Conservation (phyloP, 768 basidiomycete genomes). For the Boletus rubropictus region DNA sequence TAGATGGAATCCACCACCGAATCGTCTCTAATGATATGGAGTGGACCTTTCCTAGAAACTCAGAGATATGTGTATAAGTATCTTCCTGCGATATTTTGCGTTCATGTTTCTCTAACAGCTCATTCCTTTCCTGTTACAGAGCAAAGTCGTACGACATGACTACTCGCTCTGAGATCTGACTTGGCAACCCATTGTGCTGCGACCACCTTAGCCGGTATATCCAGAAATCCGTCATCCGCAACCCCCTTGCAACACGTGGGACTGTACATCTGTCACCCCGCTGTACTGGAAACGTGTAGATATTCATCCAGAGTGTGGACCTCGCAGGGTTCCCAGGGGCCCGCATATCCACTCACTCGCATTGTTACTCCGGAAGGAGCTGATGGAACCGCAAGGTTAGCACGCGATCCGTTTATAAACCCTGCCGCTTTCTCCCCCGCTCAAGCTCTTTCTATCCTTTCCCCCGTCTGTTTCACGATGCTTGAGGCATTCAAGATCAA, state of each 20-base stretch:
- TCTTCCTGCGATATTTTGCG: background rate
- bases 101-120: background rate
- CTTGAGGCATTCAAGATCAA: slow-evolving; percentile 78
- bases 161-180: background rate
- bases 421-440: slow-evolving; percentile 15
- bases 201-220: slow-evolving; percentile 6
- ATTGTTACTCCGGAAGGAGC: slow-evolving; percentile 26
- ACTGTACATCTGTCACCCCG: slow-evolving; percentile 12
- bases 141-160: background rate
- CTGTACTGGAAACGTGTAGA: slow-evolving; percentile 11
- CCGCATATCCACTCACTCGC: slow-evolving; percentile 7
- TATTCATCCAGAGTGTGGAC: slow-evolving; percentile 3
- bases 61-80: slow-evolving; percentile 6
- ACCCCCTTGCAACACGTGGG: slow-evolving; percentile 14
- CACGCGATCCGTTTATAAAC: slow-evolving; percentile 27
- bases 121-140: background rate
- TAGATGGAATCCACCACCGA: background rate
- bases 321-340: slow-evolving; percentile 18
- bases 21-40: background rate
- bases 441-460: slow-evolving; percentile 1
- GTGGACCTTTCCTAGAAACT: background rate
- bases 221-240: background rate
- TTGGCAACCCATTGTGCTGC: background rate
- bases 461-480: slow-evolving; percentile 31
- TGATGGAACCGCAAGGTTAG: slow-evolving; percentile 21